Conservation (phyloP, 331 rosid species). For the Stylosanthes scabra region DNA sequence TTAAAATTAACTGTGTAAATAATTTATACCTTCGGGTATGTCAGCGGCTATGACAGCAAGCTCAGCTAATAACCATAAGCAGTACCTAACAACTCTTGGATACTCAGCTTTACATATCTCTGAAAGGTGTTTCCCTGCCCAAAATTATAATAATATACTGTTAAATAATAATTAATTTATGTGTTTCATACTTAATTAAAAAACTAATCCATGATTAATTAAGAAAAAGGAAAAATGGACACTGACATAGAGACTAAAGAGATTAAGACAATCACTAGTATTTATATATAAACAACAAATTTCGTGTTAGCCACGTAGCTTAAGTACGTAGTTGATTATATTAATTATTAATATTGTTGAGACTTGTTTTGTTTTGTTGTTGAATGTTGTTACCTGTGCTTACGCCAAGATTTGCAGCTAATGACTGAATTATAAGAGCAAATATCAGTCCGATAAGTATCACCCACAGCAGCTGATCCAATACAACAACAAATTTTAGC, state of each 20-base stretch:
- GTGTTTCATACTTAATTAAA: too few species aligned
- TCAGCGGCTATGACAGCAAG: conserved; percentile 77
- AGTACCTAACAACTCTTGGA: conserved; percentile 68
- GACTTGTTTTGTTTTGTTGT: not conserved
- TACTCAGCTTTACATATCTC: conserved; percentile 88
- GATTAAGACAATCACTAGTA: not conserved
- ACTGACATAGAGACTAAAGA: not conserved
- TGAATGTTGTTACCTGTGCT: conserved; percentile 54
- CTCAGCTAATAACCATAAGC: conserved; percentile 72
- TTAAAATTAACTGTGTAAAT: too few species aligned
- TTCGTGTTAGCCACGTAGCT: too few species aligned
- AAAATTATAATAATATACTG: not conserved
- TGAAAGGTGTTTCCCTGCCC: conserved; percentile 82
- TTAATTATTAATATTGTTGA: not conserved
- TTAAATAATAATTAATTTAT: too few species aligned
- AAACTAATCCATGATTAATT: too few species aligned
- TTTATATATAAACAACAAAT: too few species aligned
- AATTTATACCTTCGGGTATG: conserved; percentile 76
- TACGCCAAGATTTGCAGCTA: conserved; percentile 92
- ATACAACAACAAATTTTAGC: conserved; percentile 4
- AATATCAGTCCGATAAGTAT: conserved; percentile 80
- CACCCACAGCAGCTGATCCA: conserved; percentile 80
- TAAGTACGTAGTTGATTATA: too few species aligned
- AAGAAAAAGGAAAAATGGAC: too few species aligned
- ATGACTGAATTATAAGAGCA: conserved; percentile 88